A percentile compares a stretch with the other conserved stretches of the same genome.
phyloP scores from a whole-genome alignment of 73 alveolate genomes.

The Blepharisma stoltei region DNA sequence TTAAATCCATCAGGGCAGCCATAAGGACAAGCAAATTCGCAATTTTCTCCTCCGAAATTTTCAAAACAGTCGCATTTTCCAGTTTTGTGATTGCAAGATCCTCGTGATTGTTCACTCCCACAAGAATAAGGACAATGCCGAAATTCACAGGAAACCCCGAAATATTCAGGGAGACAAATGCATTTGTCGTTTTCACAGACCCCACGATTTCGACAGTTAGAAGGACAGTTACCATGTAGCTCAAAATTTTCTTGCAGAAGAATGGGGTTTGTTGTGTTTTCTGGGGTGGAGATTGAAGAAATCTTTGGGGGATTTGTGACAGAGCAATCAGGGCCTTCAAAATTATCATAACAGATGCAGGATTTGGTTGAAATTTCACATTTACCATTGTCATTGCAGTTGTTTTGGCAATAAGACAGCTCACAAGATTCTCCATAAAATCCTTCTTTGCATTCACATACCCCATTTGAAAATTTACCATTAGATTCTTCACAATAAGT shows the following conservation, averaged over 20 bases:
- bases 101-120: neutral
- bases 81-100: neutral
- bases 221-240: neutral
- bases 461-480: neutral
- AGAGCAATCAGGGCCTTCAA: neutral
- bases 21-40: neutral
- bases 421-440: conserved; percentile 15
- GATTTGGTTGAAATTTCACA: neutral
- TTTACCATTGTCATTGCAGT: neutral
- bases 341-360: neutral
- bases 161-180: conserved; percentile 6
- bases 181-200: neutral
- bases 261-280: too few species aligned
- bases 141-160: conserved; percentile 22
- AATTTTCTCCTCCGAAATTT: conserved; percentile 5
- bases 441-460: neutral
- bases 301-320: neutral
- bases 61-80: neutral
- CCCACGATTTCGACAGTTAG: conserved; percentile 1
- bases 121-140: neutral
- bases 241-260: neutral
- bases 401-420: neutral
- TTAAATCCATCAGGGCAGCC: conserved; percentile 6
- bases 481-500: neutral
- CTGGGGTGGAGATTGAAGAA: too few species aligned